Base-by-base conservation (phyloP, 2,329 filamentous ascomycete species). In the Talaromyces sp. region DNA sequence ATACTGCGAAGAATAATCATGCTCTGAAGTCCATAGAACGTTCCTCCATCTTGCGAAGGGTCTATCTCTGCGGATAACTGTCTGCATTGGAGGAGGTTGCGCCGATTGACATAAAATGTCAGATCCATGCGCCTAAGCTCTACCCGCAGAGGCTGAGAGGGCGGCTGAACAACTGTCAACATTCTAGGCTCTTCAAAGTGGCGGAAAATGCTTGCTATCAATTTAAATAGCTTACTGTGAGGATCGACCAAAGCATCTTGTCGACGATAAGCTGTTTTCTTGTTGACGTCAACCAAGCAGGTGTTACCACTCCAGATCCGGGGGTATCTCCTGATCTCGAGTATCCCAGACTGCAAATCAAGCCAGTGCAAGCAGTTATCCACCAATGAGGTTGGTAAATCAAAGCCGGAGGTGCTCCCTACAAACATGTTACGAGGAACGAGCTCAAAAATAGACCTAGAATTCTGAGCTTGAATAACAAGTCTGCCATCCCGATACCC, bases 311-410 rank as follows among this genome's bases (percentile, higher is more conserved):
- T 71, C 81, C 81, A 84, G 0, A 73, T 72, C n/a, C 68, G 62
- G 0, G 78, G 72, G 0, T 69, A 68, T 7, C 76, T 78, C 9
- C 85, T 76, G 24, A 87, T 80, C 51, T 89, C 82, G 0, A 89
- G 55, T 1, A 71, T 56, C 2, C 75, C 73, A 1, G 71, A 72
- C 1, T 62, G 54, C 0, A 86, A 13, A 49, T 88, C 75, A 4
- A 88, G 72, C 85, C 86, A 89, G 63, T 89, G 86, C 0, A 82
- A 74, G 55, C 82, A 87, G 7, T 79, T 71, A 0, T 81, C 69
- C 0, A 86, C 63, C 0, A 89, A 72, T 0, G 75, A 67, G 0
- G 64, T 64, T 0, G 86, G 87, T 0, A 88, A 70, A 63, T 86
- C 84, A 38, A 72, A 78, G 2, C 26, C 56, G 7, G 6, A 9